These are phyloP conservation scores for Celoporthe dispersa DNA, from an alignment of 2,329 filamentous ascomycete genomes.

Conservation along the genomic window DNA sequence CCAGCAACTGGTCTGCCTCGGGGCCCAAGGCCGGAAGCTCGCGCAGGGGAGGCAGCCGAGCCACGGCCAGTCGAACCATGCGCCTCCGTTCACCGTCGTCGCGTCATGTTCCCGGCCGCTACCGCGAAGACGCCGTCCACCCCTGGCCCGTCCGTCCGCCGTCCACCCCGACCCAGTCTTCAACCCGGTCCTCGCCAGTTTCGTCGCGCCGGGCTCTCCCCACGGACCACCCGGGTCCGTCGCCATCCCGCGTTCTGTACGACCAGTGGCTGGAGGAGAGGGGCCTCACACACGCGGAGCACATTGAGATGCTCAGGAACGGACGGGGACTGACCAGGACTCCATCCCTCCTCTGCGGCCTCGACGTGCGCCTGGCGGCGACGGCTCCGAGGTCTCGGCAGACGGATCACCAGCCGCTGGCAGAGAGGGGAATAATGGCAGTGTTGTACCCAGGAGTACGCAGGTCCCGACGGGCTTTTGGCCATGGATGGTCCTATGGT, in stretches of 20 bases:
- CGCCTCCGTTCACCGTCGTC: background rate
- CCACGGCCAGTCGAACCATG: background rate
- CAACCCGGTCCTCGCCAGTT: slow-evolving; percentile 33
- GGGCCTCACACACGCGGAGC: slow-evolving; percentile 3
- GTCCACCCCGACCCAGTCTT: slow-evolving; percentile 34
- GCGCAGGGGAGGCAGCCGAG: background rate
- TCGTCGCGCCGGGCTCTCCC: slow-evolving; percentile 35
- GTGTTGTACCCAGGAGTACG: background rate
- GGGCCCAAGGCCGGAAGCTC: background rate
- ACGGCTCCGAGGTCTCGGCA: too few relatives aligned
- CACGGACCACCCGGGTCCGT: slow-evolving; percentile 32
- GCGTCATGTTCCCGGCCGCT: slow-evolving; percentile 26
- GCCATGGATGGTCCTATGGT: background rate
- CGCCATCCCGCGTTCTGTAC: slow-evolving; percentile 27
- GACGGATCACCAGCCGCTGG: too few relatives aligned
- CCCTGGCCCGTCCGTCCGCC: slow-evolving; percentile 29
- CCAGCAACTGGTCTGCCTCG: background rate
- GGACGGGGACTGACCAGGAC: background rate
- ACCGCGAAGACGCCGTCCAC: slow-evolving; percentile 33
- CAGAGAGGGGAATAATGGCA: too few relatives aligned
- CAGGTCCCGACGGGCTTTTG: too few relatives aligned
- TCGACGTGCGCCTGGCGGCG: too few relatives aligned
- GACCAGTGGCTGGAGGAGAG: slow-evolving; percentile 12
- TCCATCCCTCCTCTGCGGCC: background rate
- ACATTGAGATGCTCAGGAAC: slow-evolving; percentile 1